phyloP scores from a whole-genome alignment of 179 eudicot species.

The Beta corolliflora region DNA sequence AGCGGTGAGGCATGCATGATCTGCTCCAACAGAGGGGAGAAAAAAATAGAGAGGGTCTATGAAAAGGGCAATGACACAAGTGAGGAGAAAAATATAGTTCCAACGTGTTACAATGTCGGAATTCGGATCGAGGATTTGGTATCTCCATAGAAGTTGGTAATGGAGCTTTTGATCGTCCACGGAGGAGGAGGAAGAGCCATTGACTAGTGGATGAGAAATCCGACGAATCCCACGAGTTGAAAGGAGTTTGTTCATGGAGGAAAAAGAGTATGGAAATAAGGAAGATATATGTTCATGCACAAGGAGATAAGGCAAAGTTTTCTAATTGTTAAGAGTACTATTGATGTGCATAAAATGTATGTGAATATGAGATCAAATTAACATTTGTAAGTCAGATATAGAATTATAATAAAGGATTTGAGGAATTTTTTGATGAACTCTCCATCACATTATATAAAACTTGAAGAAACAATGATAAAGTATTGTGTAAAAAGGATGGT shows the following conservation, averaged over 20 bases:
- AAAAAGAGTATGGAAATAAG: too few species aligned
- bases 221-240: slow-evolving; percentile 37
- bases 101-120: slow-evolving; percentile 37
- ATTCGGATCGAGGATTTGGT: slow-evolving; percentile 46
- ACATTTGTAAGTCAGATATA: neutral
- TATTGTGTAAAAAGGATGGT: too few species aligned
- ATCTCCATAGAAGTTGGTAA: slow-evolving; percentile 39
- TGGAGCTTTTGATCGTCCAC: slow-evolving; percentile 37
- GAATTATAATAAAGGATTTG: neutral
- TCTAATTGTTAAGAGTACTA: neutral
- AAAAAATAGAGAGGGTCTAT: slow-evolving; percentile 48
- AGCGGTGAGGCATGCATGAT: slow-evolving; percentile 32
- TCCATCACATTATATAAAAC: neutral
- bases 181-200: slow-evolving; percentile 18
- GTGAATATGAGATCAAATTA: neutral
- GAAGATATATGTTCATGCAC: neutral
- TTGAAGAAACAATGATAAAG: neutral
- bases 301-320: neutral
- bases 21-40: slow-evolving; percentile 32
- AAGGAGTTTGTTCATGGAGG: slow-evolving; percentile 33
- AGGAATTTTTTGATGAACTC: neutral
- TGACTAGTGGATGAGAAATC: slow-evolving; percentile 28
- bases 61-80: slow-evolving; percentile 43
- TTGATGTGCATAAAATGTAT: neutral
- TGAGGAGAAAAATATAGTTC: slow-evolving; percentile 46